These are phyloP conservation scores for Cercospora sp. DNA, from an alignment of 2,329 filamentous ascomycete genomes.

Conservation along the genomic window DNA sequence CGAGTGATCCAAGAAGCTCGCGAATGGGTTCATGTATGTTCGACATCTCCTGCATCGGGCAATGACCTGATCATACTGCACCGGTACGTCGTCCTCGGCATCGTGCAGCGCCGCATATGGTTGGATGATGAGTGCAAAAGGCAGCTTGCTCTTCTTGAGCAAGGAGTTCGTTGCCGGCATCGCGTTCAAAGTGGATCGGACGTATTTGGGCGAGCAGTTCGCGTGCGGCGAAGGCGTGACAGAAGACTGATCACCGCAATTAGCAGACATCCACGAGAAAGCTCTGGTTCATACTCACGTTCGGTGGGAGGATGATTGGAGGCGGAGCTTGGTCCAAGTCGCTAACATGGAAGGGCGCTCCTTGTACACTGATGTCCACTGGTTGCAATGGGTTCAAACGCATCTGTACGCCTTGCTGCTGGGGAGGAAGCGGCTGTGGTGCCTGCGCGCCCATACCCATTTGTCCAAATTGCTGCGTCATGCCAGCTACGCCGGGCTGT, in stretches of 20 bases:
- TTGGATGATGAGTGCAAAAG: conserved; percentile 93
- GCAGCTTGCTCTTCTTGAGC: conserved; percentile 94
- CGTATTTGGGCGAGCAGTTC: conserved; percentile 91
- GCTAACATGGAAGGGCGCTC: conserved; percentile 89
- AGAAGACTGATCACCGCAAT: conserved; percentile 61
- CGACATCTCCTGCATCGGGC: conserved; percentile 92
- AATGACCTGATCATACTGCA: conserved; percentile 96
- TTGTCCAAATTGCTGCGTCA: conserved; percentile 74
- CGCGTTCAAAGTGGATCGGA: conserved; percentile 91
- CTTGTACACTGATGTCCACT: conserved; percentile 73
- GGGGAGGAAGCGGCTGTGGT: conserved; percentile 50
- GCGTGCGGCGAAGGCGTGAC: conserved; percentile 87
- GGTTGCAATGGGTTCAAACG: conserved; percentile 85
- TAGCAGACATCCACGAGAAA: background rate
- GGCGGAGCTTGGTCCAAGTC: conserved; percentile 91
- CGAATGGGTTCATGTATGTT: conserved; percentile 97
- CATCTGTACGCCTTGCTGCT: conserved; percentile 49
- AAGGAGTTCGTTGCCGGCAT: conserved; percentile 89
- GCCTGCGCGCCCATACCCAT: conserved; percentile 63
- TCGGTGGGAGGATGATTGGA: conserved; percentile 84
- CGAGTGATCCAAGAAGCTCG: conserved; percentile 92
- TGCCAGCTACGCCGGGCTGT: conserved; percentile 43
- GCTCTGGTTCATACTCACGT: conserved; percentile 62
- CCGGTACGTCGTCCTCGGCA: conserved; percentile 82
- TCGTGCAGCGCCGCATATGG: conserved; percentile 93